Evolutionary conservation across 495 filamentous ascomycete genomes (phyloP).

Genomic region (Neurospora hispaniola): DNA sequence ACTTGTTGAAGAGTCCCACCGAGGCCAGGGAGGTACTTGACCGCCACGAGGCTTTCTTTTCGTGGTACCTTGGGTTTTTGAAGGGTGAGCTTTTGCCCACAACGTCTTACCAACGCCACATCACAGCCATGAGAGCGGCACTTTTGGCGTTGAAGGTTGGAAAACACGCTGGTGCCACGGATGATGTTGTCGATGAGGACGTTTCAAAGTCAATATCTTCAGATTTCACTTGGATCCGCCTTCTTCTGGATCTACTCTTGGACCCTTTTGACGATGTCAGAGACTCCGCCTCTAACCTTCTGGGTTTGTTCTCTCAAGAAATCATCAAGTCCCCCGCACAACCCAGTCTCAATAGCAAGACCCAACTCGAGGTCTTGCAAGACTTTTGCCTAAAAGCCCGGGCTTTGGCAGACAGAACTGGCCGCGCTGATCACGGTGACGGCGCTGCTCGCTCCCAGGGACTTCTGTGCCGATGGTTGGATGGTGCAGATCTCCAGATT

Average conservation of each 20-base stretch:
- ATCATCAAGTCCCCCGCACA: constrained; percentile 3
- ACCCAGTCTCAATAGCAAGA: constrained; percentile 2
- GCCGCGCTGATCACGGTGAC: constrained; percentile 78
- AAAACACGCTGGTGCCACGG: constrained; percentile 18
- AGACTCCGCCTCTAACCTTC: constrained; percentile 46
- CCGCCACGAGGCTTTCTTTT: constrained; percentile 49
- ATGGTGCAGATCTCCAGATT: constrained; percentile 30
- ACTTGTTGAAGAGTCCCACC: constrained; percentile 10
- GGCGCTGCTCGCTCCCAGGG: constrained; percentile 57
- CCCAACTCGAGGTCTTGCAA: constrained; percentile 18
- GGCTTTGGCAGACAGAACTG: constrained; percentile 46
- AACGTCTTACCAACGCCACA: constrained; percentile 76
- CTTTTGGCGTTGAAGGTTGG: constrained; percentile 46
- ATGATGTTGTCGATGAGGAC: constrained; percentile 19
- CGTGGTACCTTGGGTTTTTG: constrained; percentile 64
- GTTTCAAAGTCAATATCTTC: constrained; percentile 9
- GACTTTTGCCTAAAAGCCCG: constrained; percentile 45
- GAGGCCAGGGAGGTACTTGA: constrained; percentile 17
- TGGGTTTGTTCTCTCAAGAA: constrained; percentile 35
- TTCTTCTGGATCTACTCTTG: constrained; percentile 65
- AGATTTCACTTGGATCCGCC: constrained; percentile 43
- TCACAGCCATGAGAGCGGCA: constrained; percentile 63
- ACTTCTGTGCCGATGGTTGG: constrained; percentile 35
- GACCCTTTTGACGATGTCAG: constrained; percentile 93
- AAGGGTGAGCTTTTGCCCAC: constrained; percentile 59